These are phyloP conservation scores for Ceratocystiopsis sp. DNA, from an alignment of 2,329 filamentous ascomycete genomes.

Conservation along the genomic window DNA sequence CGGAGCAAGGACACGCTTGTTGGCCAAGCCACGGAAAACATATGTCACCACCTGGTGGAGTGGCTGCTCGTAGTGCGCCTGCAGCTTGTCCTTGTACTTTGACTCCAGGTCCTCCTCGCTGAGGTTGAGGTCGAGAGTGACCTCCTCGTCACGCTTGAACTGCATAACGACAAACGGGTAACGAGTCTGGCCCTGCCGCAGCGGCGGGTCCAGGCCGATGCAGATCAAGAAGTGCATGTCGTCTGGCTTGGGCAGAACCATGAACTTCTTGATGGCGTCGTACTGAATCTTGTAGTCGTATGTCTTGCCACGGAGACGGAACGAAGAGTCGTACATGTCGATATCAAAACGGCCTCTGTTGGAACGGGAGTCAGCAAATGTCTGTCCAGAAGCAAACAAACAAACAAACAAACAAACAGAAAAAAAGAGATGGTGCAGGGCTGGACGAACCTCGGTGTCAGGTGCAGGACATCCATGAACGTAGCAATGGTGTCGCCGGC, in stretches of 20 bases:
- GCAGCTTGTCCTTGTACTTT: conserved; percentile 78
- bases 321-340: conserved; percentile 97
- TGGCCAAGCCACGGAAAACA: conserved; percentile 84
- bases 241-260: conserved; percentile 96
- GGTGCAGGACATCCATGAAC: conserved; percentile 89
- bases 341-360: conserved; percentile 82
- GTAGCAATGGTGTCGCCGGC: conserved; percentile 97
- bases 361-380: no score
- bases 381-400: no score
- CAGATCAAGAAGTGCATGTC: conserved; percentile 91
- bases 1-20: conserved; percentile 87
- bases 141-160: conserved; percentile 93
- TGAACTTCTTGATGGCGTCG: conserved; percentile 95
- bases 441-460: conserved; percentile 53
- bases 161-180: conserved; percentile 99
- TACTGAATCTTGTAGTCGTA: conserved; percentile 99
- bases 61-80: conserved; percentile 81
- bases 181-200: conserved; percentile 90
- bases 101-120: conserved; percentile 72
- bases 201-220: conserved; percentile 81
- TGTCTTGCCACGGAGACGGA: conserved; percentile 92
- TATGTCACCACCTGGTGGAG: conserved; percentile 87
- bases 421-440: no score
- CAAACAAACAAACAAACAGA: no score
- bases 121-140: conserved; percentile 91